phyloP scores from a whole-genome alignment of 148 eudicot species.

The Chenopodium suecicum region DNA sequence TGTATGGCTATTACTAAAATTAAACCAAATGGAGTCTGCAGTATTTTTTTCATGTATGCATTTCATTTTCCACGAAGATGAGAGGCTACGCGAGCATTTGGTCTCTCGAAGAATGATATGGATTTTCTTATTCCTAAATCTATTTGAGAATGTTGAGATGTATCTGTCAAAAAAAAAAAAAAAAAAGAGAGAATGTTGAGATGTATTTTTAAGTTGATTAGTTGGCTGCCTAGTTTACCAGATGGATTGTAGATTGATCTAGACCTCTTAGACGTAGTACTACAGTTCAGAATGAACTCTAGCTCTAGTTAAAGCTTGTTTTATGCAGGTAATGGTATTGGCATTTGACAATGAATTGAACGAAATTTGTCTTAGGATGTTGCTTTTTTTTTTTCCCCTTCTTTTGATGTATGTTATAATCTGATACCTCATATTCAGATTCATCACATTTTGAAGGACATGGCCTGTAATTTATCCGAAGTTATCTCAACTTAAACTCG shows the following conservation, averaged over 20 bases:
- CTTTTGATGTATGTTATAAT: not conserved
- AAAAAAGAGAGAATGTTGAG: not conserved
- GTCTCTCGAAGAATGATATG: not conserved
- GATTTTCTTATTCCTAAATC: slow-evolving; percentile 1
- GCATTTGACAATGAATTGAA: not conserved
- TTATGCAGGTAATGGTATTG: slow-evolving; percentile 3
- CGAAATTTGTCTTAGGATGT: not conserved
- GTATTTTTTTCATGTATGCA: not conserved
- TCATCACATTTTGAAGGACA: not conserved
- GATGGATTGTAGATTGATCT: not conserved
- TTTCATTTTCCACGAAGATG: not conserved
- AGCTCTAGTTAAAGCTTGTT: not conserved
- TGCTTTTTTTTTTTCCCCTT: not conserved
- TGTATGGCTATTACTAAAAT: slow-evolving; percentile 5
- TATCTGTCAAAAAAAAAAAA: not conserved
- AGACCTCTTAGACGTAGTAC: not conserved
- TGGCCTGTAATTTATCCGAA: not conserved
- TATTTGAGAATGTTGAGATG: slow-evolving; percentile 5
- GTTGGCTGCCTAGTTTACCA: not conserved
- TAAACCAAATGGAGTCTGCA: not conserved
- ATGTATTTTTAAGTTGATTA: not conserved
- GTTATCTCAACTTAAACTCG: not conserved
- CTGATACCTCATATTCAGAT: not conserved
- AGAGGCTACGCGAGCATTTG: not conserved
- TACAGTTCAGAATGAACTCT: not conserved